Evolutionary conservation across 2,329 filamentous ascomycete species (phyloP).

Genomic region (Claviceps digitariae): DNA sequence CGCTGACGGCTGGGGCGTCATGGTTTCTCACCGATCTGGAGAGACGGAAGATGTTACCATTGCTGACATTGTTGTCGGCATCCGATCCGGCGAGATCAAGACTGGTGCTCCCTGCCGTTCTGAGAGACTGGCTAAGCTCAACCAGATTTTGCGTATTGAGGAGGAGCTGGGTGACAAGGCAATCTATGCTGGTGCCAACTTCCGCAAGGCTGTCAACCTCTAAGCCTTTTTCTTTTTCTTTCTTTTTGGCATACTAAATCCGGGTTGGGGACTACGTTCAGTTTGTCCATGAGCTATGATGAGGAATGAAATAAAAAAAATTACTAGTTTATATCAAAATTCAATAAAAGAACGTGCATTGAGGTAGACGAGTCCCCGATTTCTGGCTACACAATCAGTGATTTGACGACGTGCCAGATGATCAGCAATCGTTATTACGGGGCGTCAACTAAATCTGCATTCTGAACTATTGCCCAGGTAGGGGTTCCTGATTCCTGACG

Average conservation of each 20-base stretch:
- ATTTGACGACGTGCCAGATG: background rate
- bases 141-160: constrained; percentile 99
- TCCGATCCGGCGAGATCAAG: constrained; percentile 97
- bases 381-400: background rate
- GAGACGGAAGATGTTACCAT: constrained; percentile 99
- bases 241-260: background rate
- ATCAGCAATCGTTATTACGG: background rate
- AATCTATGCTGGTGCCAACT: constrained; percentile 81
- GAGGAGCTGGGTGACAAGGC: constrained; percentile 92
- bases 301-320: constrained; percentile 2
- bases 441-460: no score
- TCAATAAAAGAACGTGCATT: background rate
- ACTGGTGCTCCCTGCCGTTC: constrained; percentile 91
- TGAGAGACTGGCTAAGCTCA: constrained; percentile 98
- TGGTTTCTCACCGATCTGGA: constrained; percentile 98
- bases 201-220: constrained; percentile 82
- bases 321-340: background rate
- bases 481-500: no score
- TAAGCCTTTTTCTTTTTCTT: constrained; percentile 37
- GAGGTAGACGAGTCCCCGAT: background rate
- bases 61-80: constrained; percentile 92
- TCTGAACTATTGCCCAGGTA: no score
- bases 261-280: background rate
- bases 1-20: constrained; percentile 91
- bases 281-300: background rate